Base-by-base conservation (phyloP, 139 green algal genomes). In the Dunaliella sp. region DNA sequence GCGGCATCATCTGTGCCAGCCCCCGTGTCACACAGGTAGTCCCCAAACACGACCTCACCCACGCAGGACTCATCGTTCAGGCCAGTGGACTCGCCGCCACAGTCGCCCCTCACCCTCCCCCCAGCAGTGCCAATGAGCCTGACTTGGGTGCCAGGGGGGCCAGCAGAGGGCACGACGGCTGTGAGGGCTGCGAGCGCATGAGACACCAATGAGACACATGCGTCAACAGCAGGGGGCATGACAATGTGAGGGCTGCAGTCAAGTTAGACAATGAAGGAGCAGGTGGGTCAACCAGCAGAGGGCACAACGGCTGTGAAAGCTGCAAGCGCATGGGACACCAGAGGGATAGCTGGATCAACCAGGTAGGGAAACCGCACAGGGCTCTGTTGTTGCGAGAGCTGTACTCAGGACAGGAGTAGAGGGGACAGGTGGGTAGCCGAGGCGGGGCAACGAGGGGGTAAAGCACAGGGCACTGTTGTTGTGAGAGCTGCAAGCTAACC, bases 21-120 rank as follows among this genome's bases (percentile, higher is more conserved):
- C 22, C 48, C 48, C 7, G 48, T 65, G 16, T 65, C 73, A 36
- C 83, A 86, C 24, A 81, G 33, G 72, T 86, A 86, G 83, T 86
- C 83, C 2, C 72, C 65, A 34, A 86, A 86, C 1, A 31, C 7
- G 24, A 86, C 80, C 32, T 32, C 82, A 30, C 82, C 82, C 28
- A 85, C 32, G 59, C 82, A 85, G n/a, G 3, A 12, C 32, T 74
- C 80, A 34, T 35, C 58, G 22, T 30, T 76, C 25, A 32, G 28
- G 35, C 22, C n/a, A 30, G 80, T 22, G 3, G 38, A 22, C 28
- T 85, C 37, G n/a, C 2, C 22, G 33, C 57, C 38, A 36, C 79
- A 83, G 79, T 72, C 36, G 1, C 57, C 2, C 2, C 30, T 72
- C 16, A 48, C 16, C 25, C 24, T 7, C 31, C 26, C 21, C 28